Base-by-base conservation (phyloP, 2,329 filamentous ascomycete genomes). In the Aschersonia sp. region DNA sequence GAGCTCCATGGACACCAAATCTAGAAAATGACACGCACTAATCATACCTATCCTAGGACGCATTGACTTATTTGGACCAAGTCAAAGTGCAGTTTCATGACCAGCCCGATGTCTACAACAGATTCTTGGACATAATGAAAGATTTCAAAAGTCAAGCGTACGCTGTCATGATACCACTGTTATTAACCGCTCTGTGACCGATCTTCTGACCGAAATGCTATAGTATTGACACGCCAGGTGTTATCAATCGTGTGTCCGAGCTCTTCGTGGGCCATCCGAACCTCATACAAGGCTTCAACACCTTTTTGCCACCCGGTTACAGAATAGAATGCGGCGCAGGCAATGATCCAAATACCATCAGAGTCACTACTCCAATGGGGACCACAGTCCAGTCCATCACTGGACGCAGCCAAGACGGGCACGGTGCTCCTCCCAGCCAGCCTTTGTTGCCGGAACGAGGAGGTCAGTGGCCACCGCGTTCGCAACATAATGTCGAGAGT, bases 61-160 rank as follows among this genome's bases (percentile, higher is more conserved):
- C 92, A 32, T 74, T 98, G 43, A 95, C 88, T 58, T 98, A 98
- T 60, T 77, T 98, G 30, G 92, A 98, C 60, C 92, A 97, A 65
- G 92, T 98, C 53, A 98, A 98, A 66, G 89, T 97, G 31, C 89
- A 95, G 59, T 98, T 98, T 56, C 85, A 88, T 51, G 90, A 97
- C 53, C 88, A 95, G 55, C 89, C 92, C 4, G 90, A 97, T 63
- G 92, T 98, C 0, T 98, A 98, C 59, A 97, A 97, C 59, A 76
- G 86, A 39, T 97, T 98, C 57, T 69, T 98, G 43, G 92, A 98
- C 57, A 98, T 98, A 45, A 98, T 98, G 92, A 98, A 98, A 61
- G 92, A 98, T 57, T 98, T 98, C 64, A 98, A 98, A 67, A 95
- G 88, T 58, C 90, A 95, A 67, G 88, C 89, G 78, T 89, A 71